Evolutionary conservation across 1,284 basidiomycete species (phyloP).

Genomic region (Leccinum pachyderme): DNA sequence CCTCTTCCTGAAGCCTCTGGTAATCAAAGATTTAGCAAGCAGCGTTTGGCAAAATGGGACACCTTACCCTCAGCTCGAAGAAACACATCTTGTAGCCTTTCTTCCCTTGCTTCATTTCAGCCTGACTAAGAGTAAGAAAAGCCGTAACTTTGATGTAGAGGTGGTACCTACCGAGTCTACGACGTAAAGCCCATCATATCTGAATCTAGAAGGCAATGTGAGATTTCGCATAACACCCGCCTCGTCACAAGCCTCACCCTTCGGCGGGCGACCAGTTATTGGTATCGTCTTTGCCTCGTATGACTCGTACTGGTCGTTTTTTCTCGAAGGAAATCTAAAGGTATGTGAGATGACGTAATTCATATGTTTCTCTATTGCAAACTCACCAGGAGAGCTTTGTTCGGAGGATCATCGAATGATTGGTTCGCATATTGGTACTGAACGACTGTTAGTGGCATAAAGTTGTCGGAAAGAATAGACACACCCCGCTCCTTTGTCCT

Average conservation of each 20-base stretch:
- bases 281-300: constrained; percentile 33
- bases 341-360: not conserved
- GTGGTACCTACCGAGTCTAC: constrained; percentile 30
- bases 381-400: constrained; percentile 35
- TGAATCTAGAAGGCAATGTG: constrained; percentile 32
- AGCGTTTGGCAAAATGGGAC: not conserved
- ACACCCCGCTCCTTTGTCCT: constrained; percentile 25
- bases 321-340: constrained; percentile 33
- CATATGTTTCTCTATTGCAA: not conserved
- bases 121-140: constrained; percentile 18
- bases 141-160: not conserved
- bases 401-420: constrained; percentile 32
- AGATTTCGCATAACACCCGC: not conserved
- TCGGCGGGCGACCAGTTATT: constrained; percentile 31
- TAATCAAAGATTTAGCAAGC: constrained; percentile 1
- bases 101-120: constrained; percentile 17
- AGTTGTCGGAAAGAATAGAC: not conserved
- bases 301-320: constrained; percentile 39
- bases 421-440: constrained; percentile 28
- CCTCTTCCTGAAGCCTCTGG: constrained; percentile 27
- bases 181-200: constrained; percentile 47
- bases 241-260: constrained; percentile 29
- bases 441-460: not conserved
- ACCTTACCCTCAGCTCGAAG: constrained; percentile 27
- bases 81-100: constrained; percentile 29